Conservation (phyloP, 148 eudicot genomes). For the Rhododendron molle region DNA sequence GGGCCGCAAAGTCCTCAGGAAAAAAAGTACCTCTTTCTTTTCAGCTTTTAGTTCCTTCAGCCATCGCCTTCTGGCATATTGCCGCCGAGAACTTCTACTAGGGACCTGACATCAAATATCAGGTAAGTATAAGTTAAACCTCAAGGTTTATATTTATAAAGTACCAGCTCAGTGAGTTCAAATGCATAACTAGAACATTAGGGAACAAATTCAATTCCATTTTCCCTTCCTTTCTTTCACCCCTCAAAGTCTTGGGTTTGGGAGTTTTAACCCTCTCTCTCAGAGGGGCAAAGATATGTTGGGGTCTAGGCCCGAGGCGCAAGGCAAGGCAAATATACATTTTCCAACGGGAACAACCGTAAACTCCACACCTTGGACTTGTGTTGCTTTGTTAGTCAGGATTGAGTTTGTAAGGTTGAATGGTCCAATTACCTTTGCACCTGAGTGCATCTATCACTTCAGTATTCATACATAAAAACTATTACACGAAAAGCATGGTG, state of each 20-base stretch:
- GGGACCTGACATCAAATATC: constrained; percentile 35
- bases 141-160: background rate
- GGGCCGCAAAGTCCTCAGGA: constrained; percentile 4
- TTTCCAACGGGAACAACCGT: background rate
- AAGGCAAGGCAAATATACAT: background rate
- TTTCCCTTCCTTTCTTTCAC: background rate
- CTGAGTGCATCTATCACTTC: background rate
- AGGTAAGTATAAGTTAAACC: background rate
- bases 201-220: background rate
- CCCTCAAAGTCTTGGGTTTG: background rate
- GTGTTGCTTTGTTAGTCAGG: background rate
- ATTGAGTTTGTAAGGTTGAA: background rate
- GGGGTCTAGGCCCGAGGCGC: too few relatives aligned
- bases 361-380: background rate
- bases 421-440: background rate
- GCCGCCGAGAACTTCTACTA: constrained; percentile 59
- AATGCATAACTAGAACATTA: background rate
- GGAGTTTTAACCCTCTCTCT: background rate
- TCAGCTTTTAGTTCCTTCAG: constrained; percentile 33
- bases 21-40: constrained; percentile 37
- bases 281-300: too few relatives aligned
- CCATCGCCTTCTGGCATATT: constrained; percentile 48
- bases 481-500: background rate
- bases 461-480: background rate
- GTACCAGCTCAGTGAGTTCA: background rate